Base-by-base conservation (phyloP, 257 asterid species). In the Ehretia macrophylla region DNA sequence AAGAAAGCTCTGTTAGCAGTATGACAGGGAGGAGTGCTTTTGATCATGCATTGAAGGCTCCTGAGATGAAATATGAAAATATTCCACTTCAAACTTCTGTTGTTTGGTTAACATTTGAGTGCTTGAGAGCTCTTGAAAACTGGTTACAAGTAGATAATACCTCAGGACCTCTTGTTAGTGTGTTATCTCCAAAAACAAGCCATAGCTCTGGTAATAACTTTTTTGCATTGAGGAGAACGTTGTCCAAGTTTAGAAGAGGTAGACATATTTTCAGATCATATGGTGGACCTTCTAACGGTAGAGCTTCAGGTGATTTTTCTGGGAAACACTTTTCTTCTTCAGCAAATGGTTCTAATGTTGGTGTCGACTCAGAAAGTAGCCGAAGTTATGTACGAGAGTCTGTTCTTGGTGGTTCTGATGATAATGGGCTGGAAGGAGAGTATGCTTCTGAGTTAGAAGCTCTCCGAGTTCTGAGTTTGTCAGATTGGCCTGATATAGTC, bases 401-500 rank as follows among this genome's bases (percentile, higher is more conserved):
- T 35, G 60, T 55, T 46, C 44, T 65, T 60, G 74, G 75, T 60
- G 79, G 78, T 75, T 47, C 62, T 73, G 93, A 83, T 64, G 86
- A 83, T 27, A 74, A 55, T 69, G 11, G 60, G 55, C 63, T 73
- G 48, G 91, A 87, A 67, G 90, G 79, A 64, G 91, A 85, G 69
- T 74, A 64, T 76, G 62, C 76, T 63, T 51, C 73, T 11, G 95
- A 81, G 62, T 64, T 77, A 32, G 94, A 89, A 75, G 86, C 90
- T 64, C 81, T 85, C 49, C 81, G 84, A 68, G 76, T 85, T 71
- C 76, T 89, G 64, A 78, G 85, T 77, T 70, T 70, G 67, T 75
- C 97, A 11, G 90, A 80, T 59, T 93, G 99, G 99, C 97, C 92
- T 39, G 83, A 83, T 67, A 85, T 89, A 68, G 55, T 74, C 8